Base-by-base conservation (phyloP, 2,329 filamentous ascomycete species). In the Drechslerella stenobrocha region DNA sequence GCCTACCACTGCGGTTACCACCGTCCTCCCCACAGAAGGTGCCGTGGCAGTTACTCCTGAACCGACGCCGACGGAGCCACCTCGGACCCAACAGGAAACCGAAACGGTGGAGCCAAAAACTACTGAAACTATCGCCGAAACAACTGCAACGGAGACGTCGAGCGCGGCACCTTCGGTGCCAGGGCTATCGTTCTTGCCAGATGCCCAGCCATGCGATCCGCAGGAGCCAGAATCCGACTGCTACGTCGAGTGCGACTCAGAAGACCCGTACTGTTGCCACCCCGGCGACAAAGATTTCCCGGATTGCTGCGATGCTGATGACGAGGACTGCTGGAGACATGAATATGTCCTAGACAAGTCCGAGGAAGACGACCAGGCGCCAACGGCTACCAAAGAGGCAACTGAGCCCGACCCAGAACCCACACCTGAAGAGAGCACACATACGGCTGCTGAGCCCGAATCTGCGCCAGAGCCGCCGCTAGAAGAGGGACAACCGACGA, bases 181-280 rank as follows among this genome's bases (percentile, higher is more conserved):
- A 2, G 60, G 60, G 5, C 15, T 66, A 3, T 34, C 60, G 1
- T 66, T 66, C 15, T 26, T 42, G 6, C 60, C 60, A 9, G 60
- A 66, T 18, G 23, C 13, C 2, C 45, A 58, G 2, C 32, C 44
- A 13, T 66, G 60, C 20, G 52, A 66, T 48, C 53, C 60, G 6
- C 52, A 66, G 20, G 48, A 52, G 34, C 60, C 60, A 13, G 60
- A 66, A 8, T 66, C 60, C 1, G 47, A 52, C 3, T 66, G 60
- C 37, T 52, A 52, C 30, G 53, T 58, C 2, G 60, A 66, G 30
- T 66, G 60, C 22, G 60, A 66, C 15, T 40, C 57, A 2, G 60
- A 66, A 30, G 60, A 66, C 37, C 60, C 60, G 5, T 66, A 58
- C 22, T 66, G 60, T 15, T 66, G 60, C 24, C 52, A 58, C 18